These are phyloP conservation scores for Berkeleyomyces rouxiae DNA, from an alignment of 2,329 filamentous ascomycete genomes.

Conservation along the genomic window DNA sequence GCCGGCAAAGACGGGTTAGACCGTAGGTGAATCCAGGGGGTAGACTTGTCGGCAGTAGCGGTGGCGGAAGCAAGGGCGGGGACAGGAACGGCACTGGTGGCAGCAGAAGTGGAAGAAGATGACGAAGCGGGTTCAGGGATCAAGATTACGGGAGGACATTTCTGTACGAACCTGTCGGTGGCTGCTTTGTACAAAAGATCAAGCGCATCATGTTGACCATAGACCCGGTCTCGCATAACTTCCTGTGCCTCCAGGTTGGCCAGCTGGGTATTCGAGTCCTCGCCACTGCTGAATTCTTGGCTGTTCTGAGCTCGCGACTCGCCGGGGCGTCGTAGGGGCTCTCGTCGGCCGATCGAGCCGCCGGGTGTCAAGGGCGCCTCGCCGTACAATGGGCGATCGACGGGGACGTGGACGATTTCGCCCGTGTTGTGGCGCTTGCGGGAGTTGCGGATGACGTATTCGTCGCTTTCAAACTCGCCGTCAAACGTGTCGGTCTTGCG, in stretches of 20 bases:
- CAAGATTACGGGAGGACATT: conserved; percentile 14
- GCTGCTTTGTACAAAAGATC: conserved; percentile 83
- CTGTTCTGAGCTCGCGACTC: conserved; percentile 21
- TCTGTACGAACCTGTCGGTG: conserved; percentile 36
- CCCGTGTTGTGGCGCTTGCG: conserved; percentile 43
- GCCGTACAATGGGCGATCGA: conserved; percentile 30
- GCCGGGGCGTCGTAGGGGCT: conserved; percentile 48
- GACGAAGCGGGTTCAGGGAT: neutral
- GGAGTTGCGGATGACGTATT: conserved; percentile 57
- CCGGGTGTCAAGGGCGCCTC: conserved; percentile 47
- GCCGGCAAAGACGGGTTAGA: conserved; percentile 73
- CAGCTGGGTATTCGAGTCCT: conserved; percentile 43
- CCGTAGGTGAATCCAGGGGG: conserved; percentile 48
- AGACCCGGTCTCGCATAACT: conserved; percentile 56
- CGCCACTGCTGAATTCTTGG: conserved; percentile 20
- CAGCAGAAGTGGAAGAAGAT: neutral
- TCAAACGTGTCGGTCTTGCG: conserved; percentile 52
- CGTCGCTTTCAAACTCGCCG: conserved; percentile 34
- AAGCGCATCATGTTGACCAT: conserved; percentile 81
- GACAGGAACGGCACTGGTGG: neutral
- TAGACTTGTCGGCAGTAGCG: neutral
- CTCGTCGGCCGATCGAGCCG: conserved; percentile 45
- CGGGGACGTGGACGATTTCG: conserved; percentile 20
- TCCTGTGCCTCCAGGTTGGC: conserved; percentile 49
- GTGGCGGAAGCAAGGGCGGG: neutral